Base-by-base conservation (phyloP, 2,329 filamentous ascomycete species). In the Pyrenophora graminea region DNA sequence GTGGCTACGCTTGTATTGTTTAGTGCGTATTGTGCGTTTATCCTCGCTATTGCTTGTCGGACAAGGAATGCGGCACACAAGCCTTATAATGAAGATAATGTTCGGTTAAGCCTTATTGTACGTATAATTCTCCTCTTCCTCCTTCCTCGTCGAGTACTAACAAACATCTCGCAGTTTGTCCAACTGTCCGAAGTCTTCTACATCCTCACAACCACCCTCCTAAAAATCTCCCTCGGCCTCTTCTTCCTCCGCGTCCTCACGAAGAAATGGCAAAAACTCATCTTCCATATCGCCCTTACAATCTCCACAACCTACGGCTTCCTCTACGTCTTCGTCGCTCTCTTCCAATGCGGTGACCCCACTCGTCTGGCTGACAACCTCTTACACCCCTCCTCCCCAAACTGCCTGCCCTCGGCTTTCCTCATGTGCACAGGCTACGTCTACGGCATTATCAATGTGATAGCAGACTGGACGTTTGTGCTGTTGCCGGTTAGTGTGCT, bases 171-270 rank as follows among this genome's bases (percentile, higher is more conserved):
- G 17, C 17, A 71, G 68, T 66, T 64, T 19, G 56, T 72, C 15
- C 67, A 71, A 58, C 58, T 71, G 5, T 59, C 56, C 15, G 80
- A 83, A 58, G 70, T 80, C 41, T 80, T 78, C 62, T 85, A 84
- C 62, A 76, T 79, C 21, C 70, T 81, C 53, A 75, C 77, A 0
- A 80, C 77, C 6, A 74, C 76, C 5, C 61, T 79, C 15, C 72
- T 81, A 38, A 82, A 82, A 56, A 62, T 71, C 10, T 71, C 69
- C 2, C 54, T 72, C 3, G 68, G 69, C 1, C 66, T 72, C 18
- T 72, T 72, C 63, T 72, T 72, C 39, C 59, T 72, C 1, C 66
- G 69, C 15, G 58, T 72, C 5, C 56, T 72, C 9, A 69, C 64
- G 8, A 62, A 67, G 32, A 58, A 47, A 10, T 72, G 69, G 69